These are phyloP conservation scores for Aquilaria malaccensis DNA, from an alignment of 345 rosid species.

Conservation along the genomic window DNA sequence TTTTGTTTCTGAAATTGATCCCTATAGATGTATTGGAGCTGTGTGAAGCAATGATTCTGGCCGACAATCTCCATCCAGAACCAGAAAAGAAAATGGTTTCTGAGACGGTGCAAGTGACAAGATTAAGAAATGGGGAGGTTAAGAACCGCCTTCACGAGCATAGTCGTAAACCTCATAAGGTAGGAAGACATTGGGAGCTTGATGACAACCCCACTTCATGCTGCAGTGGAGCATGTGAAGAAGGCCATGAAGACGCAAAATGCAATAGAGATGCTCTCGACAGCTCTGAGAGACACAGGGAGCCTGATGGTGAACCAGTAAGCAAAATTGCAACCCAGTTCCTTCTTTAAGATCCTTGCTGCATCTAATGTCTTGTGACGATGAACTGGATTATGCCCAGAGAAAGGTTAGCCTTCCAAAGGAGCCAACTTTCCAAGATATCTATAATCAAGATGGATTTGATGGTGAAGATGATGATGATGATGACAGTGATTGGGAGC, in stretches of 20 bases:
- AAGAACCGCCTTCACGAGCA: conserved; percentile 27
- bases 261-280: conserved; percentile 17
- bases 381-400: conserved; percentile 21
- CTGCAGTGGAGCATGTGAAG: conserved; percentile 15
- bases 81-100: conserved; percentile 39
- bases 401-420: conserved; percentile 37
- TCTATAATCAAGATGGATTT: conserved; percentile 38
- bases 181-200: conserved; percentile 29
- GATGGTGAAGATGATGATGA: conserved; percentile 65
- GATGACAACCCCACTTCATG: conserved; percentile 24
- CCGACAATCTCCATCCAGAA: background rate
- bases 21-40: conserved; percentile 2
- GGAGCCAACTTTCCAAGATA: conserved; percentile 71
- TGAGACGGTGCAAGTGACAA: conserved; percentile 32
- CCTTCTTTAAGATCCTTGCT: conserved; percentile 1
- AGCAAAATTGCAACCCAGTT: conserved; percentile 13
- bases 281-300: conserved; percentile 16
- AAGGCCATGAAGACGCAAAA: conserved; percentile 19
- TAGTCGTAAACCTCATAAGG: conserved; percentile 13
- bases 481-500: conserved; percentile 95
- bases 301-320: conserved; percentile 31
- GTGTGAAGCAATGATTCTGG: conserved; percentile 3
- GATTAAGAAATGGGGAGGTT: conserved; percentile 32
- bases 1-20: no score
- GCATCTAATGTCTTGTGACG: conserved; percentile 4